These are phyloP conservation scores for Lichtheimia corymbifera DNA, from an alignment of 371 early-diverging fungal species.

Conservation along the genomic window DNA sequence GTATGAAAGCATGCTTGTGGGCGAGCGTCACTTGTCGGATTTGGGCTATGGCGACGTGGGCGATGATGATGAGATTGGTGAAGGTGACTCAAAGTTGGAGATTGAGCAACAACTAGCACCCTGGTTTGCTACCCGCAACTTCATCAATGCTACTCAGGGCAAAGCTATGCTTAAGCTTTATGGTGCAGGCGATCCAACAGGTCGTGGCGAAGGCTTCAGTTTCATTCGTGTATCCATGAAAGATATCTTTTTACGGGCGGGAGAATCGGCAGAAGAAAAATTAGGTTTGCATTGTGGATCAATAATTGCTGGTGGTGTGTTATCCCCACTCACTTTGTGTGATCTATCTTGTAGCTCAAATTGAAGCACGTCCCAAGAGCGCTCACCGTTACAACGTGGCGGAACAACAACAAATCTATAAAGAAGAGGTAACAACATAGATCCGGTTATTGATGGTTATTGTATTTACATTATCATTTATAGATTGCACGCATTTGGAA, in stretches of 20 bases:
- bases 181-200: conserved; percentile 96
- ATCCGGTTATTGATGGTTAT: neutral
- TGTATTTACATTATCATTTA: neutral
- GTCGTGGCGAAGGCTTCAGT: conserved; percentile 97
- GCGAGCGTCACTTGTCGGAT: conserved; percentile 93
- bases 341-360: conserved; percentile 52
- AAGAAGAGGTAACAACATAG: conserved; percentile 67
- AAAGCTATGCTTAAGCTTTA: conserved; percentile 93
- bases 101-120: conserved; percentile 94
- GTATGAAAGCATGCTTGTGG: conserved; percentile 96
- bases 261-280: conserved; percentile 83
- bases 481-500: conserved; percentile 92
- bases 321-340: too few species aligned
- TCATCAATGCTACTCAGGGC: conserved; percentile 86
- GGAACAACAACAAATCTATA: conserved; percentile 94
- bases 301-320: too few species aligned
- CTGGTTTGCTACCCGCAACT: conserved; percentile 97
- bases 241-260: conserved; percentile 90
- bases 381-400: conserved; percentile 90
- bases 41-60: conserved; percentile 82
- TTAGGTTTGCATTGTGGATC: conserved; percentile 32
- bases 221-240: conserved; percentile 97
- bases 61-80: conserved; percentile 65
- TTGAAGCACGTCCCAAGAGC: conserved; percentile 80
- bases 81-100: conserved; percentile 74